Evolutionary conservation across 2,329 filamentous ascomycete genomes (phyloP), one percentile per base, ranked within the genome.

Genomic region (Lachnellula subtilissima): DNA sequence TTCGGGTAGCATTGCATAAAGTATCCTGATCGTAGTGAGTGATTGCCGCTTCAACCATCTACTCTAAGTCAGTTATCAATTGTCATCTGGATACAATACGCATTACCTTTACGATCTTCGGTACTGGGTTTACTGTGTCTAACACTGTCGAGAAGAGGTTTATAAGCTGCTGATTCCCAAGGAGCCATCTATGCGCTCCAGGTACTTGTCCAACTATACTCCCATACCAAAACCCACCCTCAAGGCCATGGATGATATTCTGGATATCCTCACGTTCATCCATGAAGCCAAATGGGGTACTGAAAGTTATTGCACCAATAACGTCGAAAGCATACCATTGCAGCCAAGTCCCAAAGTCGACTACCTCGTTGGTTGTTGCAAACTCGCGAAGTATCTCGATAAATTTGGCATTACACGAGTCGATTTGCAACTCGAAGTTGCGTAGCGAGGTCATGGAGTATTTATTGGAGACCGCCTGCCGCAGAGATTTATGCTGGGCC

Each of bases 391-490:
- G 36, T 9, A 15, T 36, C 57, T 80, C 73, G 2, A 78, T 76
- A 51, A 75, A 78, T 0, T 67, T 62, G n/a, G 4, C 8, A 9
- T 4, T 39, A n/a, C 37, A 39, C 37, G 37, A 39, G 11, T 39
- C 8, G n/a, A 39, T n/a, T n/a, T 14, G n/a, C 12, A 4, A 11
- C 61, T 80, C 77, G 52, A 78, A 79, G 40, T 70, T 67, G 1
- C 77, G 66, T 8, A 61, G 55, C n/a, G 49, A 48, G 5, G 54
- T 58, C 61, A 60, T 58, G 15, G 54, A 58, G 46, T 58, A 63
- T 28, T 52, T 57, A 25, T 59, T 55, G 17, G 59, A 50, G 15
- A 61, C 57, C 8, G 57, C 57, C 3, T 28, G 22, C 6, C 48
- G n/a, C n/a, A 17, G 53, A 15, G 19, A n/a, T 15, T 32, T 37